Percentiles rank a stretch among this genome's conserved stretches.
Evolutionary conservation across 495 filamentous ascomycete genomes (phyloP).

Genomic region (Lasiosphaeria ovina): DNA sequence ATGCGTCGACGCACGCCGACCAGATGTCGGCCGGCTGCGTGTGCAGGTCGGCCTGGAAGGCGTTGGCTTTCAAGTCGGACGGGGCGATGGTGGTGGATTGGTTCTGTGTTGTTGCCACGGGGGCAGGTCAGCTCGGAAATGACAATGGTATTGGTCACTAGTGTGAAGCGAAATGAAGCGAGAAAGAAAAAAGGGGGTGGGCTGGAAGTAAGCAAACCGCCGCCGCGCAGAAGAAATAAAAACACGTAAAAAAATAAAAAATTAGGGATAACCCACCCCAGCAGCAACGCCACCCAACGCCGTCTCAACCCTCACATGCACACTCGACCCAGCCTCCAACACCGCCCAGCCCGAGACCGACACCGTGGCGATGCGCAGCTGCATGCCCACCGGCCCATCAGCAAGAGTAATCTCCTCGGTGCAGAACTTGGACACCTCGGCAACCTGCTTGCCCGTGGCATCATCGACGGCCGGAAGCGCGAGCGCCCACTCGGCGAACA

Average conservation of each 20-base stretch:
- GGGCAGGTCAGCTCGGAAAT: too few species aligned
- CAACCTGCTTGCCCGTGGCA: background rate
- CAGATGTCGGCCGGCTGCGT: conserved; percentile 21
- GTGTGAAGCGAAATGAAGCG: background rate
- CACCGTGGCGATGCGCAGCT: conserved; percentile 21
- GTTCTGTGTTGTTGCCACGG: conserved; percentile 1
- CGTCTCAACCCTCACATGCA: conserved; percentile 18
- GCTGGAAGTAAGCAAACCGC: background rate
- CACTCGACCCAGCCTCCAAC: conserved; percentile 17
- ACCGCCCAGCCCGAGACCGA: conserved; percentile 21
- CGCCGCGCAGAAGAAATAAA: background rate
- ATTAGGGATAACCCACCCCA: conserved; percentile 17
- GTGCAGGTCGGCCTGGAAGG: conserved; percentile 17
- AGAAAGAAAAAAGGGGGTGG: background rate
- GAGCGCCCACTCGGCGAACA: conserved; percentile 24
- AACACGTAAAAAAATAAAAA: background rate
- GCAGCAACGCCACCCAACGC: conserved; percentile 15
- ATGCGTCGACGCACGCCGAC: conserved; percentile 20
- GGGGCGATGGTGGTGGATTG: conserved; percentile 8
- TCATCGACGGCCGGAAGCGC: conserved; percentile 12
- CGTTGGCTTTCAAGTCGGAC: conserved; percentile 11
- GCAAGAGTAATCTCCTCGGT: conserved; percentile 22
- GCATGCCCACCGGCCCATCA: conserved; percentile 22
- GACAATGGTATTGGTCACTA: too few species aligned
- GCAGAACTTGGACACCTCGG: conserved; percentile 23